Conservation (phyloP, 2,329 filamentous ascomycete species). For the Amauroascus niger region DNA sequence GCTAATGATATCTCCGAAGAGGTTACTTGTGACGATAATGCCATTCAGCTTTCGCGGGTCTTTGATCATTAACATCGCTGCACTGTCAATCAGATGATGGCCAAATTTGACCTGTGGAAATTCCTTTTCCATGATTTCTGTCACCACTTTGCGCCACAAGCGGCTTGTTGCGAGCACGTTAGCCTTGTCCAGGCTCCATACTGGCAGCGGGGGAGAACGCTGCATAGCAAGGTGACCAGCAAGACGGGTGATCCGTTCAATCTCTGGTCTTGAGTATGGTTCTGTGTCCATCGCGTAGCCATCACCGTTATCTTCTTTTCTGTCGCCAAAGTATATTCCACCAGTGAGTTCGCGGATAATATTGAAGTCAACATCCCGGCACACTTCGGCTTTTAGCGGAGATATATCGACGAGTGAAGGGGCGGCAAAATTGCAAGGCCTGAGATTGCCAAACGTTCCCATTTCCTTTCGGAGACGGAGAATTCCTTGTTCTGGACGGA, state of each 20-base stretch:
- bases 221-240: constrained; percentile 66
- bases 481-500: constrained; percentile 87
- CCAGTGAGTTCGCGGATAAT: constrained; percentile 87
- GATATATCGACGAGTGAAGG: constrained; percentile 74
- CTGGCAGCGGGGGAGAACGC: constrained; percentile 52
- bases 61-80: constrained; percentile 98
- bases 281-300: constrained; percentile 72
- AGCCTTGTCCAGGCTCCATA: constrained; percentile 65
- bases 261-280: constrained; percentile 72
- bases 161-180: constrained; percentile 87
- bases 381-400: constrained; percentile 76
- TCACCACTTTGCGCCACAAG: constrained; percentile 80
- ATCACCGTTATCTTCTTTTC: constrained; percentile 64
- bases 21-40: constrained; percentile 81
- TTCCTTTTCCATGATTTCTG: constrained; percentile 74
- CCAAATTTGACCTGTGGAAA: constrained; percentile 76
- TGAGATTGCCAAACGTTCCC: constrained; percentile 86
- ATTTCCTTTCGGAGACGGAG: constrained; percentile 88
- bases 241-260: constrained; percentile 77
- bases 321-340: constrained; percentile 90
- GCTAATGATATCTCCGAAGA: constrained; percentile 92
- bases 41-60: constrained; percentile 81
- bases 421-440: constrained; percentile 91
- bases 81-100: constrained; percentile 89
- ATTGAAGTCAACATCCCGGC: constrained; percentile 80